Evolutionary conservation across 73 alveolate species (phyloP), one percentile per base, ranked within the genome.

Genomic region (Paramecium primaurelia): DNA sequence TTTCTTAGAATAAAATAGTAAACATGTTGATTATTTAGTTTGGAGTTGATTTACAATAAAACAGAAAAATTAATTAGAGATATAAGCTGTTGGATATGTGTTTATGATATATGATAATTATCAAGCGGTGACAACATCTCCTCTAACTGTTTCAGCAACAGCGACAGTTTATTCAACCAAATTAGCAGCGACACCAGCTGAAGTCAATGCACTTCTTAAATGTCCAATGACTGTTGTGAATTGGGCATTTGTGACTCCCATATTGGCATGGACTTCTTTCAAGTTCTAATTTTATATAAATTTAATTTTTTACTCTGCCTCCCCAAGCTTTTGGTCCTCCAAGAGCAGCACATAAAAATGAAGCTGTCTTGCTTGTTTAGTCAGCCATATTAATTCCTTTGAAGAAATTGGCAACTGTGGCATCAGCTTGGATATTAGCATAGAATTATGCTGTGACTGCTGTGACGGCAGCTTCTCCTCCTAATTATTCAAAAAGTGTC

Each of bases 321-420:
- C 22, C 34, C 83, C 92, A 94, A 32, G 80, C 94, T 25, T 88
- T 42, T 36, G 96, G 90, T 59, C 97, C 97, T 14, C 97, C 97
- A 47, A 77, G 49, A 38, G 95, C 96, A 38, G 71, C 73, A n/a
- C 94, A 73, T 14, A 94, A 42, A 92, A 94, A 94, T 20, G 77
- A 34, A 20, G 86, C 60, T 58, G 93, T 88, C 90, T 80, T 45
- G 42, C 20, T 93, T 42, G 71, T 64, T 49, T 94, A 73, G 85
- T 77, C 91, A 6, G 59, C 87, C 93, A 92, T 94, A 59, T 94
- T 93, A 20, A 94, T 87, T 60, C 93, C 91, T 10, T 91, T 86
- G 95, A 94, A 94, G 96, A 94, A 94, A 60, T 71, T 92, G 11
- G 58, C 73, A 64, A 94, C 96, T 51, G 88, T 93, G 20, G 94